These are phyloP conservation scores for Saturnispora halmiae DNA, from an alignment of 805 yeast species.

Conservation along the genomic window DNA sequence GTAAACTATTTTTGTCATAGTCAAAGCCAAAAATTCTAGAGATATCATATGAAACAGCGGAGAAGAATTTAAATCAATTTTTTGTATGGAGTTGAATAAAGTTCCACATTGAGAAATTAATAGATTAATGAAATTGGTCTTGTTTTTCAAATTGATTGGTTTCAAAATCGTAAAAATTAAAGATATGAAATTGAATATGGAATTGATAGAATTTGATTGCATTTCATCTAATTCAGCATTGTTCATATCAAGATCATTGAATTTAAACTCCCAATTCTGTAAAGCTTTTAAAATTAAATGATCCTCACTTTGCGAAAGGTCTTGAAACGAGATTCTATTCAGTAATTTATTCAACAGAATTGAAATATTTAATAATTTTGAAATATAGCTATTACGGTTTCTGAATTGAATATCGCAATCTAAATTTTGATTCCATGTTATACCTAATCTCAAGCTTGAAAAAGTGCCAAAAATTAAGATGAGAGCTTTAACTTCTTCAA, in stretches of 20 bases:
- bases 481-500: conserved; percentile 20
- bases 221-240: background rate
- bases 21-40: conserved; percentile 18
- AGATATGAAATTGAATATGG: conserved; percentile 14
- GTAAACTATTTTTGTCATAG: conserved; percentile 12
- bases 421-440: conserved; percentile 20
- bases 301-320: background rate
- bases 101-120: conserved; percentile 11
- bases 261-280: conserved; percentile 20
- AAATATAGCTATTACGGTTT: conserved; percentile 14
- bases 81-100: conserved; percentile 7
- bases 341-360: conserved; percentile 18
- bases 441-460: conserved; percentile 22
- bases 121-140: conserved; percentile 10
- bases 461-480: conserved; percentile 23
- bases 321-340: conserved; percentile 18
- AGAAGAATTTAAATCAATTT: conserved; percentile 11
- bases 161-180: conserved; percentile 18
- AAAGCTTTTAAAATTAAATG: conserved; percentile 18
- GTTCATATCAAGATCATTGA: conserved; percentile 9
- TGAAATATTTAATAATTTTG: conserved; percentile 17
- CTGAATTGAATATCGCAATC: conserved; percentile 16
- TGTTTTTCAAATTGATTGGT: conserved; percentile 14
- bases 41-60: conserved; percentile 20
- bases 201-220: conserved; percentile 6